Base-by-base conservation (phyloP, 2,329 filamentous ascomycete genomes). In the Chaetothyriales sp. region DNA sequence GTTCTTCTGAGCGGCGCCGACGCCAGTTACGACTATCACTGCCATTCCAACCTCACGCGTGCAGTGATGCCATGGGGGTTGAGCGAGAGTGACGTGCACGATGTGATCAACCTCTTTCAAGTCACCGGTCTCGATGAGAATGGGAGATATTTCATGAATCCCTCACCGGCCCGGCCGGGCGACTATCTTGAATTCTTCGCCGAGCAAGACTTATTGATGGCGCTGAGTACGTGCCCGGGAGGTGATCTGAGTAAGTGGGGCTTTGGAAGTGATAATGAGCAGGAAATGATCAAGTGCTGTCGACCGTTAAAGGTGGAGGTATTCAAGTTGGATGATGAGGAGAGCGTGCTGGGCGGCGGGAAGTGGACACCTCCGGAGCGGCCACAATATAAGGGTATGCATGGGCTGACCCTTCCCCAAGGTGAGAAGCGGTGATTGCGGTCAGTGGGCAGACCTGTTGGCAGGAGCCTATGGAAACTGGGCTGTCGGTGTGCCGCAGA, bases 81-180 rank as follows among this genome's bases (percentile, higher is more conserved):
- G 44, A 75, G 72, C 4, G 87, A 92, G 67, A 71, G 73, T 28
- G 86, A 92, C 63, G 80, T 92, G 1, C 87, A 94, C 62, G 86
- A 94, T 64, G 86, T 94, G 0, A 74, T 94, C 50, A 94, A 94
- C 62, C 73, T 94, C 2, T 92, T 94, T 64, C 87, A 94, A 65
- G 85, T 89, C 5, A 92, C 87, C 0, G 86, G 86, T 0, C 64
- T 92, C 46, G 83, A 92, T 61, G 72, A 77, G 50, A 62, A 82
- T 54, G 86, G 85, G 0, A 76, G 80, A 49, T 90, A 89, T 59
- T 89, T 86, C 55, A 94, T 94, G 72, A 69, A 71, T 48, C 66
- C 73, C 7, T 73, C 66, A 25, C 73, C 73, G 4, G 71, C 73
- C 3, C 70, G 68, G 53, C 54, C 64, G 20, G 69, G 69, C 20